Conservation (phyloP, 2,329 filamentous ascomycete genomes). For the Monilinia fructicola region DNA sequence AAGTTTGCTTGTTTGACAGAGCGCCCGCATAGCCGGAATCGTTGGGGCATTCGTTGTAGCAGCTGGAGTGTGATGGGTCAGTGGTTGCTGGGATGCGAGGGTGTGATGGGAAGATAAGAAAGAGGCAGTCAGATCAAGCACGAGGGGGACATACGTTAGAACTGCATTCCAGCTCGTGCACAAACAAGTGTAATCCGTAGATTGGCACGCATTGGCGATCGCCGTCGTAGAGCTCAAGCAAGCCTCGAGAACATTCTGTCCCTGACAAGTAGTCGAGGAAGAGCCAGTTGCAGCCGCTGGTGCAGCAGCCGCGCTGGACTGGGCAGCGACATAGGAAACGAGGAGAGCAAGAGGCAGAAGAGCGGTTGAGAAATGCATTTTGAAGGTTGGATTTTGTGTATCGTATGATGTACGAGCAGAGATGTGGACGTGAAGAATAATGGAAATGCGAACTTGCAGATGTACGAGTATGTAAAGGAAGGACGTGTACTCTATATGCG, state of each 20-base stretch:
- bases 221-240: conserved; percentile 43
- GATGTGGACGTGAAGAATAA: background rate
- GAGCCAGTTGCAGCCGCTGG: conserved; percentile 16
- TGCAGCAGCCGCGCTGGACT: conserved; percentile 30
- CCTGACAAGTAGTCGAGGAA: conserved; percentile 37
- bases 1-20: conserved; percentile 30
- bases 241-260: conserved; percentile 43
- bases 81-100: background rate
- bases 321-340: conserved; percentile 36
- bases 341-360: conserved; percentile 35
- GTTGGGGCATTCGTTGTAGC: conserved; percentile 64
- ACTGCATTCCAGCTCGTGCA: conserved; percentile 56
- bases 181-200: conserved; percentile 49
- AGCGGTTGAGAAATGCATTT: conserved; percentile 26
- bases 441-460: background rate
- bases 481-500: background rate
- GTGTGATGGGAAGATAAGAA: background rate
- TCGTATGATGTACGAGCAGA: background rate
- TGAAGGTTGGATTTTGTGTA: background rate
- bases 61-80: conserved; percentile 42
- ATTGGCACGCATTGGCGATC: conserved; percentile 41
- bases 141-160: conserved; percentile 45
- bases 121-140: conserved; percentile 21
- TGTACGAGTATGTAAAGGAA: conserved; percentile 1
- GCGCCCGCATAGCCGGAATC: conserved; percentile 40